phyloP scores from a whole-genome alignment of 495 filamentous ascomycete genomes.

The Daldinia childiae region DNA sequence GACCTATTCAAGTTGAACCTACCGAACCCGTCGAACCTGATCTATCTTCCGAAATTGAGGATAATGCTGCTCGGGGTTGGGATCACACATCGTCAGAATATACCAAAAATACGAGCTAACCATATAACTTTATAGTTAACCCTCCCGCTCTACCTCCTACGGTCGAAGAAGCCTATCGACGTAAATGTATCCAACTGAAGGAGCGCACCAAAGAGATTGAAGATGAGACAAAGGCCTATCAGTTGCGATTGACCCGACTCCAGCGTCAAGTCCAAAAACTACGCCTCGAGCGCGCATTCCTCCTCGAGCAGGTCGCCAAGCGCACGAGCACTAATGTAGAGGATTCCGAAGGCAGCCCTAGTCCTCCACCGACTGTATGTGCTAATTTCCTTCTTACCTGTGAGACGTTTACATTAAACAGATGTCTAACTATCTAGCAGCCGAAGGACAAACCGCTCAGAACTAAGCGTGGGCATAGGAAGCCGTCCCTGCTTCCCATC shows the following conservation, averaged over 20 bases:
- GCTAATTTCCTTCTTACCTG: slow-evolving; percentile 44
- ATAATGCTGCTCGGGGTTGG: slow-evolving; percentile 4
- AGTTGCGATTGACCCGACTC: slow-evolving; percentile 80
- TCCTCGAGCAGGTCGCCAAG: slow-evolving; percentile 87
- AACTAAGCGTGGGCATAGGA: slow-evolving; percentile 78
- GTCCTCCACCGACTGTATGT: slow-evolving; percentile 75
- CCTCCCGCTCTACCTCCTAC: slow-evolving; percentile 84
- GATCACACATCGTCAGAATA: background rate
- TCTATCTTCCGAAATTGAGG: background rate
- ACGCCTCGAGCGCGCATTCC: slow-evolving; percentile 87
- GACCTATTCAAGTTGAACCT: background rate
- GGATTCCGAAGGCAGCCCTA: slow-evolving; percentile 76
- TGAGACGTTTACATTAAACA: slow-evolving; percentile 37
- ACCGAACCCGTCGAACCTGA: background rate
- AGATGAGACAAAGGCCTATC: slow-evolving; percentile 81
- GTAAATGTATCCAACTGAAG: slow-evolving; percentile 96
- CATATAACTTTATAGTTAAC: slow-evolving; percentile 49
- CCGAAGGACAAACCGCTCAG: slow-evolving; percentile 91
- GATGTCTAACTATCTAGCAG: slow-evolving; percentile 56
- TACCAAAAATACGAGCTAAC: slow-evolving; percentile 15
- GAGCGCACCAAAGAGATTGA: slow-evolving; percentile 90
- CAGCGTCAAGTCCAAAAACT: slow-evolving; percentile 87
- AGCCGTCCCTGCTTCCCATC: slow-evolving; percentile 57
- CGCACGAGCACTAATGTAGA: slow-evolving; percentile 83
- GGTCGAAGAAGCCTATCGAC: slow-evolving; percentile 93